Base-by-base conservation (phyloP, 2,329 filamentous ascomycete genomes). In the Fonsecaea nubica region DNA sequence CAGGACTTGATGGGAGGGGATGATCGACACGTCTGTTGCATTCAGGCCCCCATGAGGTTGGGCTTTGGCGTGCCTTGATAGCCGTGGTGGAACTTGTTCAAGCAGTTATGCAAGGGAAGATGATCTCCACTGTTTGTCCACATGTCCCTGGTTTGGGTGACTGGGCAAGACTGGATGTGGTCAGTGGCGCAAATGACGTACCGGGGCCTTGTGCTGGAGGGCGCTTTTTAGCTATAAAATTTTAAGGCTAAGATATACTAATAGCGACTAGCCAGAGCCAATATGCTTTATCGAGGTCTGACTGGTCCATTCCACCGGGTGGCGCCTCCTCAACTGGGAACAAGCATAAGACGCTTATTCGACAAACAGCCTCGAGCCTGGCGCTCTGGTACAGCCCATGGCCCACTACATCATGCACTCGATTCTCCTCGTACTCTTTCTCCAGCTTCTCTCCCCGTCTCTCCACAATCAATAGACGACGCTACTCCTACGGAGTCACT, bases 141-240 rank as follows among this genome's bases (percentile, higher is more conserved):
- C 40, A 18, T 18, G 12, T 13, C 50, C 48, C 15, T 18, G 36
- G 25, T 25, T 25, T 25, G 25, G 25, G 30, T 32, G 30, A 32
- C 30, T 32, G 30, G 30, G 30, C 30, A 32, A 6, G 32, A 35
- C 38, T 32, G 5, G 25, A 53, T 67, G 58, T 36, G 40, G 65
- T 67, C 62, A 64, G 65, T 64, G 62, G 65, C 65, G 65, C 38
- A 42, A 25, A 50, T 63, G 35, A 36, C 58, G 45, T 18, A 18
- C 25, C 13, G 38, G 50, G 35, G 58, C 10, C 25, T 36, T 32
- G 13, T 30, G 40, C 38, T 52, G 36, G 36, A 12, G 21, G 30
- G 35, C 4, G 18, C 1, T 9, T 30, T 50, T 50, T 50, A 50
- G 45, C 45, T 25, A 30, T 15, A 9, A 5, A 21, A 13, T 50